phyloP scores from a whole-genome alignment of 768 basidiomycete species.

The Clathrus columnatus region DNA sequence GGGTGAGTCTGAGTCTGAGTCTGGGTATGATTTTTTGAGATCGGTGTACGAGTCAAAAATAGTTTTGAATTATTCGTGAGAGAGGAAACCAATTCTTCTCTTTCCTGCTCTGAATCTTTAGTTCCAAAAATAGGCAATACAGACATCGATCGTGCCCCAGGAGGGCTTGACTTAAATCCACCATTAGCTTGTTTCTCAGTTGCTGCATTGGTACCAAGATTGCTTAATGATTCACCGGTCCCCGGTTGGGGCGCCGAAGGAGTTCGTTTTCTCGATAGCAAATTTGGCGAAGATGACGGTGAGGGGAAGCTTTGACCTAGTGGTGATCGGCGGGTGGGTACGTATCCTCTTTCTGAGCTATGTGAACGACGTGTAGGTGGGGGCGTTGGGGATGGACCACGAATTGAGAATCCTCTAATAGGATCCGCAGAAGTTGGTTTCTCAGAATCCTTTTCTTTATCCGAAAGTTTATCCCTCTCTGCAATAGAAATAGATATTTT shows the following conservation, averaged over 20 bases:
- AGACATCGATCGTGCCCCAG: not conserved
- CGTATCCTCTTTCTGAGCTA: not conserved
- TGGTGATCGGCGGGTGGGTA: conserved; percentile 1
- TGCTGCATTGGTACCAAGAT: too few species aligned
- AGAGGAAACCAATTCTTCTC: not conserved
- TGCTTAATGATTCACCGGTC: not conserved
- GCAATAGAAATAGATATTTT: not conserved
- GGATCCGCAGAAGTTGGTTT: not conserved
- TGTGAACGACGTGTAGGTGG: not conserved
- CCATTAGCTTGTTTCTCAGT: not conserved
- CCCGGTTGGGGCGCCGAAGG: not conserved
- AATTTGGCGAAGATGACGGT: not conserved
- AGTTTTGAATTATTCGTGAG: not conserved
- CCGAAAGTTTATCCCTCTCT: not conserved
- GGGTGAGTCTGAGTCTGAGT: not conserved
- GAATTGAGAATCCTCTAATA: not conserved
- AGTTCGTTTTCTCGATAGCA: not conserved
- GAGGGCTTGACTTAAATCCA: not conserved
- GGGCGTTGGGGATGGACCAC: not conserved
- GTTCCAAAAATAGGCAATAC: not conserved
- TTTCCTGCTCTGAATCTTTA: not conserved
- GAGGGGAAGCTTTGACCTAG: not conserved
- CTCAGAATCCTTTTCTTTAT: not conserved
- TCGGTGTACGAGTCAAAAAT: not conserved
- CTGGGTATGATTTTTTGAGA: not conserved